A percentile compares a stretch with the other conserved stretches of the same genome.
Conservation (phyloP, 1,139 yeast genomes). For the Hyphopichia buzzinii region DNA sequence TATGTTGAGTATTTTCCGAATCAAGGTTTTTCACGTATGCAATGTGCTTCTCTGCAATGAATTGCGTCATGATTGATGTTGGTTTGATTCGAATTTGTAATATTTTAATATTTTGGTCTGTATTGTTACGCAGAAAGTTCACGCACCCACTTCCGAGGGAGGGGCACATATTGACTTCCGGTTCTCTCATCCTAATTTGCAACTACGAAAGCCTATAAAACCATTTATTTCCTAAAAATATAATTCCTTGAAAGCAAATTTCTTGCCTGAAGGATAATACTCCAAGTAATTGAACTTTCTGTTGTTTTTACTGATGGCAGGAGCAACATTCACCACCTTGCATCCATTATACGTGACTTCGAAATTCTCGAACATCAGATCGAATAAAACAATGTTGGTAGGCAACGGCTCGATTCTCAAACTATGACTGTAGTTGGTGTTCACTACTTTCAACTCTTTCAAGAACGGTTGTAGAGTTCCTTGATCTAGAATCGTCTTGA, state of each 20-base stretch:
- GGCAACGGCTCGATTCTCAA: constrained; percentile 81
- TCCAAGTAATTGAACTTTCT: constrained; percentile 65
- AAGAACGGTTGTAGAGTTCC: constrained; percentile 84
- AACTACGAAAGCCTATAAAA: neutral
- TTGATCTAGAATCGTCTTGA: constrained; percentile 81
- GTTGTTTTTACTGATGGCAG: constrained; percentile 40
- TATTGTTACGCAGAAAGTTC: too few species aligned
- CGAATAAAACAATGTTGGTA: constrained; percentile 60
- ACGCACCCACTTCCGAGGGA: too few species aligned
- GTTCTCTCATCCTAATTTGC: too few species aligned
- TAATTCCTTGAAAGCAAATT: constrained; percentile 47
- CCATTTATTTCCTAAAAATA: constrained; percentile 25
- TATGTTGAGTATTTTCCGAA: constrained; percentile 26
- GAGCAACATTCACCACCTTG: constrained; percentile 71
- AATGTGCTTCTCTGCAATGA: constrained; percentile 28
- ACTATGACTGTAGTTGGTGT: constrained; percentile 68
- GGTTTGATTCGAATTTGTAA: neutral
- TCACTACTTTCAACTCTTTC: constrained; percentile 55
- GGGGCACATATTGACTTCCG: too few species aligned
- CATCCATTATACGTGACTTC: constrained; percentile 83
- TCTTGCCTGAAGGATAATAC: constrained; percentile 59
- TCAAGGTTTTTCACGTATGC: constrained; percentile 38
- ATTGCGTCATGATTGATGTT: neutral
- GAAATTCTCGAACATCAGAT: constrained; percentile 66
- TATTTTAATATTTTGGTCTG: too few species aligned